Conservation (phyloP, 352 stramenopile genomes). For the Phytophthora meadii region DNA sequence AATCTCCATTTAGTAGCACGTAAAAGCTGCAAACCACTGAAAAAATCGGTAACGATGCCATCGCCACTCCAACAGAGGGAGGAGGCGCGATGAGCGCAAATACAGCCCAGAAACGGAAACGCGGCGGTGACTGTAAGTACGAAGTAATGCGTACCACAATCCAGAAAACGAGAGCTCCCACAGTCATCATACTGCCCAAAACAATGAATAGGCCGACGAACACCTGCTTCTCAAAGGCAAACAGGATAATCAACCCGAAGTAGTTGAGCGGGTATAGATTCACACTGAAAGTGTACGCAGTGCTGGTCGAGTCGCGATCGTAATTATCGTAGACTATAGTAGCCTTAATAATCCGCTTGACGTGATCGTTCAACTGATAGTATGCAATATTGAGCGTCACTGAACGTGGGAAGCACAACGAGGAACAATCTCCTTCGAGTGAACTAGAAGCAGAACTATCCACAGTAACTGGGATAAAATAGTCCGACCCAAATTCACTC, state of each 20-base stretch:
- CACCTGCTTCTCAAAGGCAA: slow-evolving; percentile 94
- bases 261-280: slow-evolving; percentile 95
- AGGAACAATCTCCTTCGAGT: slow-evolving; percentile 90
- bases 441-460: slow-evolving; percentile 81
- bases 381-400: slow-evolving; percentile 95
- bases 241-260: slow-evolving; percentile 96
- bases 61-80: slow-evolving; percentile 87
- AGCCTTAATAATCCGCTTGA: slow-evolving; percentile 94
- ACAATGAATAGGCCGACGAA: slow-evolving; percentile 95
- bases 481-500: slow-evolving; percentile 76
- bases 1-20: slow-evolving; percentile 68
- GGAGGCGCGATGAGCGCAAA: slow-evolving; percentile 92
- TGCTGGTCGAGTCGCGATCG: slow-evolving; percentile 89
- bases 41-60: slow-evolving; percentile 90
- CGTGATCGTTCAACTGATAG: slow-evolving; percentile 91
- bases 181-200: slow-evolving; percentile 89
- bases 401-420: slow-evolving; percentile 91
- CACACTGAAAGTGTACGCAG: slow-evolving; percentile 92
- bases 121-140: slow-evolving; percentile 90
- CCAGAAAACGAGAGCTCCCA: slow-evolving; percentile 90
- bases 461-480: slow-evolving; percentile 95
- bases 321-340: slow-evolving; percentile 93
- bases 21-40: slow-evolving; percentile 74
- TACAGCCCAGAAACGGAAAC: slow-evolving; percentile 92
- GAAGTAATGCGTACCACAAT: slow-evolving; percentile 91